These are phyloP conservation scores for Diutina siamensis DNA, from an alignment of 1,139 yeast species.

Conservation along the genomic window DNA sequence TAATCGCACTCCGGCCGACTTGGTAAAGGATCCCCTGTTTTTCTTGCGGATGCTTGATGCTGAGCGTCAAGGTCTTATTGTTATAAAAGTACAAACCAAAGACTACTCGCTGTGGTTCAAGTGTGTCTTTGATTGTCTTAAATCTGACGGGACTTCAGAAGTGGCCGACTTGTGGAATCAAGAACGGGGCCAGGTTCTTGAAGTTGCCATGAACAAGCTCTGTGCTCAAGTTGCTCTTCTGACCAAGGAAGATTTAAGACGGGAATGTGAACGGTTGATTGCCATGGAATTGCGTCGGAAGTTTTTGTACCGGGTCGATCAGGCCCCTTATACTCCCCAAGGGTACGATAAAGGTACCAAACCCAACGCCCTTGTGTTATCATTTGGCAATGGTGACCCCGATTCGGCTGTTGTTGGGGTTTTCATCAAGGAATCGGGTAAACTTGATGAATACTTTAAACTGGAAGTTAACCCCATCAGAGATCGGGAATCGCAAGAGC, in stretches of 20 bases:
- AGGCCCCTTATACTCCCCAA: slow-evolving; percentile 83
- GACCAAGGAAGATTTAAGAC: slow-evolving; percentile 73
- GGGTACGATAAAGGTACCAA: slow-evolving; percentile 70
- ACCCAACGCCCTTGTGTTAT: slow-evolving; percentile 72
- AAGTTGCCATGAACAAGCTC: slow-evolving; percentile 55
- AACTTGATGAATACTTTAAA: slow-evolving; percentile 64
- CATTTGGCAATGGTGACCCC: slow-evolving; percentile 79
- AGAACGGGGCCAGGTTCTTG: slow-evolving; percentile 58
- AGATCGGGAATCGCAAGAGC: slow-evolving; percentile 36
- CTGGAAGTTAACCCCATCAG: slow-evolving; percentile 69
- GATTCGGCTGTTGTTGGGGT: slow-evolving; percentile 83
- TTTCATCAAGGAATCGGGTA: slow-evolving; percentile 69
- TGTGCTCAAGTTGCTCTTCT: slow-evolving; percentile 60
- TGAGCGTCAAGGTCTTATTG: slow-evolving; percentile 51
- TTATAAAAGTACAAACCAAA: slow-evolving; percentile 34
- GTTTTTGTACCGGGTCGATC: slow-evolving; percentile 67
- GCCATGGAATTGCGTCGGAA: slow-evolving; percentile 59
- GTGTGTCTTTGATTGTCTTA: slow-evolving; percentile 44
- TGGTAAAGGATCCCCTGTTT: slow-evolving; percentile 65
- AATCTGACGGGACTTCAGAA: slow-evolving; percentile 78
- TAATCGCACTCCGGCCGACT: slow-evolving; percentile 65
- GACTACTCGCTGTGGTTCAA: slow-evolving; percentile 34
- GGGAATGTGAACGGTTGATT: slow-evolving; percentile 64
- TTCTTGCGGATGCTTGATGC: slow-evolving; percentile 88
- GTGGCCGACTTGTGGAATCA: slow-evolving; percentile 74